Evolutionary conservation across 2,329 filamentous ascomycete genomes (phyloP).

Genomic region (Zasmidium angulare): DNA sequence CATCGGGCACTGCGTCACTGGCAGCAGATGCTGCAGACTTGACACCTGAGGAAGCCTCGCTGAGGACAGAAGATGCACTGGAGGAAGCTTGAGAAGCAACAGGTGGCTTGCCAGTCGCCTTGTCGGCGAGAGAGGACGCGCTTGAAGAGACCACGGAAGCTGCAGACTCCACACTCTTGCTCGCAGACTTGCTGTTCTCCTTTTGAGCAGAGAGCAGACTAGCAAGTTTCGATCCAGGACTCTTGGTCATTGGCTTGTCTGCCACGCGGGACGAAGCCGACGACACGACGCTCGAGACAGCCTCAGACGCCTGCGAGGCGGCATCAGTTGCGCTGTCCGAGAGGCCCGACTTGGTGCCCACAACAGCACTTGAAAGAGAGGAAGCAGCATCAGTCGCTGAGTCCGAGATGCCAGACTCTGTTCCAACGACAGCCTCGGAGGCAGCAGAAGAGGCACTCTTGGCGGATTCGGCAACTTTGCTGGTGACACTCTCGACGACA

Average conservation of each 20-base stretch:
- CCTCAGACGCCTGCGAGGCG: constrained; percentile 17
- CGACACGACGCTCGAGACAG: constrained; percentile 3
- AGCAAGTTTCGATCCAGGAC: constrained; percentile 23
- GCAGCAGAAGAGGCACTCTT: constrained; percentile 26
- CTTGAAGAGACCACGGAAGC: constrained; percentile 18
- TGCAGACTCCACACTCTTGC: constrained; percentile 16
- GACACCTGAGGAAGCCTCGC: constrained; percentile 29
- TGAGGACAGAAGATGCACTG: constrained; percentile 28
- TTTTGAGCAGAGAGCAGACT: constrained; percentile 24
- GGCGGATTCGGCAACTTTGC: constrained; percentile 13
- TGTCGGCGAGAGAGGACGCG: constrained; percentile 13
- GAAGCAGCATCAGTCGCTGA: constrained; percentile 35
- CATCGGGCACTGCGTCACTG: constrained; percentile 12
- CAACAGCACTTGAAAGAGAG: constrained; percentile 11
- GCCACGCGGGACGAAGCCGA: constrained; percentile 9
- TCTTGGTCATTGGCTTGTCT: constrained; percentile 7
- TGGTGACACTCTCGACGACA: constrained; percentile 9
- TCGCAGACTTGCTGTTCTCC: constrained; percentile 16
- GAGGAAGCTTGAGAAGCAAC: constrained; percentile 19
- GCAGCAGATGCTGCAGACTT: constrained; percentile 23
- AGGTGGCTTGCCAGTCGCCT: constrained; percentile 12
- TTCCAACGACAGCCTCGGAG: constrained; percentile 27
- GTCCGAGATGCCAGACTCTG: constrained; percentile 27
- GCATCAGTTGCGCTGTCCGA: constrained; percentile 33
- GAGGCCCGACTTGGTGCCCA: constrained; percentile 26